Conservation (phyloP, 2,329 filamentous ascomycete species). For the Neurospora crassa region DNA sequence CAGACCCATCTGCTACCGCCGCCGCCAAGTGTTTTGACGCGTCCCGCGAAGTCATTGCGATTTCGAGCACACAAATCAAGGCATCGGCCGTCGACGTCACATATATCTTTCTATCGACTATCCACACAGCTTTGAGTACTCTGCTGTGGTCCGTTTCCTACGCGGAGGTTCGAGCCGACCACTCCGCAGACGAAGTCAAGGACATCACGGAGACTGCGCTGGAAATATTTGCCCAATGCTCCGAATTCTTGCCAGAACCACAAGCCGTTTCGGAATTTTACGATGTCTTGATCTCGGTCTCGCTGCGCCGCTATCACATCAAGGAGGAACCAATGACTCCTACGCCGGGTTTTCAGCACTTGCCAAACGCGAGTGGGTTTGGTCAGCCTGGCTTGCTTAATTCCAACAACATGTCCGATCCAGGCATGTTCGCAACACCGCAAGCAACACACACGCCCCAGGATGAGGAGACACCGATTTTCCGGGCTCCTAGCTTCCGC, state of each 20-base stretch:
- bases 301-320: constrained; percentile 76
- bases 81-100: constrained; percentile 72
- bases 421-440: not conserved
- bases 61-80: constrained; percentile 72
- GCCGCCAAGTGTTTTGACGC: constrained; percentile 78
- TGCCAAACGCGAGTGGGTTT: not conserved
- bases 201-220: constrained; percentile 64
- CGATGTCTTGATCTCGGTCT: constrained; percentile 73
- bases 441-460: not conserved
- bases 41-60: constrained; percentile 69
- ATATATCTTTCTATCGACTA: constrained; percentile 82
- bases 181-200: constrained; percentile 67
- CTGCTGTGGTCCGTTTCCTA: constrained; percentile 90
- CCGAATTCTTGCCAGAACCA: constrained; percentile 86
- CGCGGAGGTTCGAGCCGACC: constrained; percentile 64
- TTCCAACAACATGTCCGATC: not conserved
- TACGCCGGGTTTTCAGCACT: constrained; percentile 9
- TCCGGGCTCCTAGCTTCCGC: constrained; percentile 42
- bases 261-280: constrained; percentile 78
- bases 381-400: constrained; percentile 13
- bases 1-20: constrained; percentile 70
- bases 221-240: constrained; percentile 69
- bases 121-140: constrained; percentile 89
- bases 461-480: not conserved
- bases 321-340: constrained; percentile 33